Conservation (phyloP, 495 filamentous ascomycete genomes). For the Neurospora terricola region DNA sequence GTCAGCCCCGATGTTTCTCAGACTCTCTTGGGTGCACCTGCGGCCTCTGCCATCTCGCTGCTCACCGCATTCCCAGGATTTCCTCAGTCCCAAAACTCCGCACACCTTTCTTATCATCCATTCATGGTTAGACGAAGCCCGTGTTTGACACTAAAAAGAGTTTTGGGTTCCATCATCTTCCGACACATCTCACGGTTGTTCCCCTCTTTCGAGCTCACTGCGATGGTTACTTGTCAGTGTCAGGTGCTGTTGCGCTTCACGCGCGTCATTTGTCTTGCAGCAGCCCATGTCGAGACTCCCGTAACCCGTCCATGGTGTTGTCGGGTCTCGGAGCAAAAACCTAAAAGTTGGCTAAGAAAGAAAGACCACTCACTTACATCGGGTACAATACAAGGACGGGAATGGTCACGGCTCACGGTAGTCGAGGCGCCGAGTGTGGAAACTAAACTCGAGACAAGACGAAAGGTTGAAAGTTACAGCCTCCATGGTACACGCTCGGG, state of each 20-base stretch:
- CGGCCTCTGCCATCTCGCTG: background rate
- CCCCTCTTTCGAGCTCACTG: slow-evolving; percentile 1
- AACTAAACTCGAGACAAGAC: background rate
- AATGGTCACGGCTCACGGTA: background rate
- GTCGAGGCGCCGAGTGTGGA: background rate
- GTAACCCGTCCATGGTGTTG: background rate
- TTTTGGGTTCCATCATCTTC: background rate
- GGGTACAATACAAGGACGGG: background rate
- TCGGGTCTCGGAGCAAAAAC: background rate
- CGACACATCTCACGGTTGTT: background rate
- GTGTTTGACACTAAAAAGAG: background rate
- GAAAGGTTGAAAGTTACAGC: background rate
- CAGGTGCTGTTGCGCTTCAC: slow-evolving; percentile 9
- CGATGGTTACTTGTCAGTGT: background rate
- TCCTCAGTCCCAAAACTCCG: background rate
- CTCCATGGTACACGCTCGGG: background rate
- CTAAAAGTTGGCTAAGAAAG: background rate
- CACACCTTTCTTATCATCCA: background rate
- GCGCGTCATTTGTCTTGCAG: slow-evolving; percentile 7
- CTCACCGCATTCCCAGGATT: background rate
- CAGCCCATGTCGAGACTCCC: background rate
- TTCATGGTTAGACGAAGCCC: background rate
- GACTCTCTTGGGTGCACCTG: background rate
- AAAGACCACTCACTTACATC: background rate
- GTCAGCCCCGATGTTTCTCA: background rate